Evolutionary conservation across 441 rosid species (phyloP).

Genomic region (Eutrema salsugineum): DNA sequence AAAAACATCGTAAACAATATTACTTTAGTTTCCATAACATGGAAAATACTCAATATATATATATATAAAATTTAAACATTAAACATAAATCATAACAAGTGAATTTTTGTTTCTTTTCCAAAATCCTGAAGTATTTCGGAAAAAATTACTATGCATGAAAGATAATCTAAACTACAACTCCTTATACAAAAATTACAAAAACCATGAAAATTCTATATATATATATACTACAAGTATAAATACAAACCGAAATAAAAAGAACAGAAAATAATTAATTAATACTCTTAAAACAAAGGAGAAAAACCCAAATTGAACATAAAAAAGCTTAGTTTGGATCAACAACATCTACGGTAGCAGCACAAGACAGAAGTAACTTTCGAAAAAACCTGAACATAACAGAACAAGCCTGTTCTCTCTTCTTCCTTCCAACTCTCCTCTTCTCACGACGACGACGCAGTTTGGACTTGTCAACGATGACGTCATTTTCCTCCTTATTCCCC

Average conservation of each 20-base stretch:
- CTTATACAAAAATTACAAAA: background rate
- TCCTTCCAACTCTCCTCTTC: constrained; percentile 53
- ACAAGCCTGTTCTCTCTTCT: constrained; percentile 51
- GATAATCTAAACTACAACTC: background rate
- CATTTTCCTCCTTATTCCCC: constrained; percentile 26
- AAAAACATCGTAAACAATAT: background rate
- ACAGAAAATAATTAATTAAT: background rate
- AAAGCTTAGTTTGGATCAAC: constrained; percentile 38
- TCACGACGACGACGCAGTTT: constrained; percentile 25
- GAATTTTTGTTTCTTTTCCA: background rate
- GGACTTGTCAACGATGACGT: constrained; percentile 5
- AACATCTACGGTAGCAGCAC: constrained; percentile 73
- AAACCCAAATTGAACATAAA: background rate
- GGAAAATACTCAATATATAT: too few species aligned
- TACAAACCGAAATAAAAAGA: background rate
- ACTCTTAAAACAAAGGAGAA: constrained; percentile 3
- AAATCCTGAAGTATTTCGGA: background rate
- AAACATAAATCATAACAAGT: background rate
- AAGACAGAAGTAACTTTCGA: constrained; percentile 56
- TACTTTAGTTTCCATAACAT: background rate
- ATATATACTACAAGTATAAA: constrained; percentile 5
- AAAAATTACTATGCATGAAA: background rate
- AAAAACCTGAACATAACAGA: constrained; percentile 58
- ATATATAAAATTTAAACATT: background rate
- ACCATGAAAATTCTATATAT: background rate